Conservation (phyloP, 306 rosid genomes). For the Vachellia pachyceras region DNA sequence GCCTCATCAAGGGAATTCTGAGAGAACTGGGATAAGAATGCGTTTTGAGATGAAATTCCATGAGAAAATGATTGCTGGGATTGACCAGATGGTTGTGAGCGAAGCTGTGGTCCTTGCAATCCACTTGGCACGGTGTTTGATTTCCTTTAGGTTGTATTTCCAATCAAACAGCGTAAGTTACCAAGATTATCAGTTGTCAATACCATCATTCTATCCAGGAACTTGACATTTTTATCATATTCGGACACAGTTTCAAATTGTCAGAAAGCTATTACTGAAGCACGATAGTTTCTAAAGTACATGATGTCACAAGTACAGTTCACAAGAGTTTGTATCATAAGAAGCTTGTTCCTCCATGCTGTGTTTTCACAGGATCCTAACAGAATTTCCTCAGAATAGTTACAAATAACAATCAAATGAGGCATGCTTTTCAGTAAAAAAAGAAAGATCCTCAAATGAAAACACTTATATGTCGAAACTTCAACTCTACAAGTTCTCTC, state of each 20-base stretch:
- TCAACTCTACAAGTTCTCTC: conserved; percentile 16
- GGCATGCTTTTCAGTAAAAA: conserved; percentile 6
- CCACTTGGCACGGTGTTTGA: conserved; percentile 57
- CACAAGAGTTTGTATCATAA: neutral
- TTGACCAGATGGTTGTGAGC: conserved; percentile 60
- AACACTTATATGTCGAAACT: neutral
- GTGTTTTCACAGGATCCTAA: conserved; percentile 36
- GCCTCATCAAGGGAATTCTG: conserved; percentile 78
- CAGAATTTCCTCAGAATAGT: neutral
- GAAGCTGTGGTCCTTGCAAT: conserved; percentile 75
- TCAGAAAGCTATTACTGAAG: neutral
- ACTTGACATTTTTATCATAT: neutral
- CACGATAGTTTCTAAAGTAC: neutral
- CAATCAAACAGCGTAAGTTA: conserved; percentile 18
- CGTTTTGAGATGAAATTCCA: conserved; percentile 84
- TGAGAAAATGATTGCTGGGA: conserved; percentile 93
- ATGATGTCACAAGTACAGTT: neutral
- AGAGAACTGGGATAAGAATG: conserved; percentile 79
- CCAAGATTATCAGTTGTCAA: neutral
- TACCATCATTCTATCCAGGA: neutral
- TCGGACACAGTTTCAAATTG: conserved; percentile 1
- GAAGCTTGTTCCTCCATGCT: conserved; percentile 31
- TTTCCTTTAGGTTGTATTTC: conserved; percentile 52
- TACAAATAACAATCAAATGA: neutral
- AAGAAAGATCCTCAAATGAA: neutral